Conservation (phyloP, 768 basidiomycete species). For the Panellus pusillus region DNA sequence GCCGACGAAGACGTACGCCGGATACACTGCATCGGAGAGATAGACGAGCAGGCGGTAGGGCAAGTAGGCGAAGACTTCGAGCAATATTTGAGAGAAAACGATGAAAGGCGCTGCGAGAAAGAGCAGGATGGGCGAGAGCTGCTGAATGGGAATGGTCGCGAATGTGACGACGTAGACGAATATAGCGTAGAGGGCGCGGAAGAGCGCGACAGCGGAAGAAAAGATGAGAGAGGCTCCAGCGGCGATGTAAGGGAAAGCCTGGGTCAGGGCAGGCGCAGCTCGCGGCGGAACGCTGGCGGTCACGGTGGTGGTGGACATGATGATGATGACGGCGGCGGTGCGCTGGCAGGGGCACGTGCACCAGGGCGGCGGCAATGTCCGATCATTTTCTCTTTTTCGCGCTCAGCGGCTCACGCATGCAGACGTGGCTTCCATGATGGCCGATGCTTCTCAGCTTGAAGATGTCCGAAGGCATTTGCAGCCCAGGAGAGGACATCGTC, state of each 20-base stretch:
- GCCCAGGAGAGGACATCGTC: too few relatives aligned
- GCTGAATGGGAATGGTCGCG: neutral
- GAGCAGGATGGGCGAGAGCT: slow-evolving; percentile 9
- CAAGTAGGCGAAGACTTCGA: slow-evolving; percentile 34
- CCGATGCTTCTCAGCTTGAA: too few relatives aligned
- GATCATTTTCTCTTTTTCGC: too few relatives aligned
- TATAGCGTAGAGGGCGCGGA: neutral
- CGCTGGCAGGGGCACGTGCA: too few relatives aligned
- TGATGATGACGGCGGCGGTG: too few relatives aligned
- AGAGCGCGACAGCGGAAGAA: neutral
- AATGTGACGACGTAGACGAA: neutral
- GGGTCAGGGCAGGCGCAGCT: slow-evolving; percentile 1
- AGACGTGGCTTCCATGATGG: too few relatives aligned
- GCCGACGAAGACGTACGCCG: slow-evolving; percentile 37
- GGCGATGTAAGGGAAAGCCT: neutral
- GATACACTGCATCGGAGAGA: slow-evolving; percentile 30
- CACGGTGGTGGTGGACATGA: too few relatives aligned
- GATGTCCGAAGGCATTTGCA: too few relatives aligned
- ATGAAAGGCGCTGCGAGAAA: slow-evolving; percentile 37
- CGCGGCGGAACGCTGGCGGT: too few relatives aligned
- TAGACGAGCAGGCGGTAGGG: slow-evolving; percentile 32
- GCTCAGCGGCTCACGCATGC: too few relatives aligned
- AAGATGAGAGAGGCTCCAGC: neutral
- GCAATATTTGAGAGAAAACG: slow-evolving; percentile 29
- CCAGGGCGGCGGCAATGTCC: too few relatives aligned